Conservation (phyloP, 106 monocot species). For the Dactylorhiza incarnata region DNA sequence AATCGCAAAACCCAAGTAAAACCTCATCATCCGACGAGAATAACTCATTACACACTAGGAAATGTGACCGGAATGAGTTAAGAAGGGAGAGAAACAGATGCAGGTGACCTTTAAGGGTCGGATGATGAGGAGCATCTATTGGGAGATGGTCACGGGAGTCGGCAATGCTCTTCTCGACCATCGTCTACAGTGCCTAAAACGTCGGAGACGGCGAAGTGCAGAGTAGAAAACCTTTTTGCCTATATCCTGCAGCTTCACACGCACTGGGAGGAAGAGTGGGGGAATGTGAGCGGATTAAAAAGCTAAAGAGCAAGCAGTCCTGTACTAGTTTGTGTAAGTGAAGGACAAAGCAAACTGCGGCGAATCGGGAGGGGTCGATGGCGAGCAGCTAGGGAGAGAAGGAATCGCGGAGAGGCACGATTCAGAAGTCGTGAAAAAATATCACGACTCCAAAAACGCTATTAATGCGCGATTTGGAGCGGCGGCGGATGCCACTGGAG, state of each 20-base stretch:
- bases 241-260: too few species aligned
- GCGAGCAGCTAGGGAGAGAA: too few species aligned
- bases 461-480: too few species aligned
- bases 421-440: too few species aligned
- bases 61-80: not conserved
- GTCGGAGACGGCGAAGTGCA: not conserved
- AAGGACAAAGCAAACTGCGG: too few species aligned
- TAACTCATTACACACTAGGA: not conserved
- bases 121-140: not conserved
- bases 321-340: not conserved
- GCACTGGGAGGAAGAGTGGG: not conserved
- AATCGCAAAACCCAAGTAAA: not conserved
- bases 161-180: not conserved
- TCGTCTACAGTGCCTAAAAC: not conserved
- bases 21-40: not conserved
- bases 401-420: too few species aligned
- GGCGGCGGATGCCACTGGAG: too few species aligned
- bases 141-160: not conserved
- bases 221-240: not conserved
- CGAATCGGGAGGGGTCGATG: too few species aligned
- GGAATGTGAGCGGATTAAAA: not conserved
- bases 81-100: not conserved
- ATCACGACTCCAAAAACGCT: too few species aligned
- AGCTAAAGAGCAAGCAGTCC: not conserved
- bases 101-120: not conserved